These are phyloP conservation scores for Lignosus rhinocerotis DNA, from an alignment of 1,284 basidiomycete genomes.

Conservation along the genomic window DNA sequence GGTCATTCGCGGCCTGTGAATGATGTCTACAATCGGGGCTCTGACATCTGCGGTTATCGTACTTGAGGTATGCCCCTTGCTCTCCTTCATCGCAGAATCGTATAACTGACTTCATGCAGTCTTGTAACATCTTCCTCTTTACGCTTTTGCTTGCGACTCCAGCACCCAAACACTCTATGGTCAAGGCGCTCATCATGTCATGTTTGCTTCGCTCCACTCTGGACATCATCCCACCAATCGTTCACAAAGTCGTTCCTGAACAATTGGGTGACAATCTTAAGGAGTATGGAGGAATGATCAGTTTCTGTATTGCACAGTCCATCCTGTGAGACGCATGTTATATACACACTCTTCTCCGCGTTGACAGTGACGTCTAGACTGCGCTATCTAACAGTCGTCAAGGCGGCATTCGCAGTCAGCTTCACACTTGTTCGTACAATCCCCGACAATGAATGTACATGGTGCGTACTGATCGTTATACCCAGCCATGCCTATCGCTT, in stretches of 20 bases:
- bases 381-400: slow-evolving; percentile 28
- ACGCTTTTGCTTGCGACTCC: slow-evolving; percentile 27
- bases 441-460: background rate
- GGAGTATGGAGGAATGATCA: slow-evolving; percentile 2
- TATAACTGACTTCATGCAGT: slow-evolving; percentile 5
- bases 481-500: slow-evolving; percentile 27
- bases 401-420: slow-evolving; percentile 31
- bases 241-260: slow-evolving; percentile 12
- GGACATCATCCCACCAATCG: slow-evolving; percentile 22
- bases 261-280: slow-evolving; percentile 9
- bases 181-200: slow-evolving; percentile 25
- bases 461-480: no score
- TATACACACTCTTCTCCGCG: background rate
- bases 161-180: slow-evolving; percentile 29
- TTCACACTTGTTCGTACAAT: slow-evolving; percentile 27
- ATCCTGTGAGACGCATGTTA: slow-evolving; percentile 20
- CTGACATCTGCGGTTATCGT: slow-evolving; percentile 24
- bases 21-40: background rate
- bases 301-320: slow-evolving; percentile 25
- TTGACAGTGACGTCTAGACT: slow-evolving; percentile 10
- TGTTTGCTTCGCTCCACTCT: slow-evolving; percentile 25
- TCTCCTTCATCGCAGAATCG: background rate
- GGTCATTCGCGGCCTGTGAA: background rate
- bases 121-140: slow-evolving; percentile 22
- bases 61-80: slow-evolving; percentile 21